These are phyloP conservation scores for Aspergillus sp. DNA, from an alignment of 2,329 filamentous ascomycete genomes.

Conservation along the genomic window DNA sequence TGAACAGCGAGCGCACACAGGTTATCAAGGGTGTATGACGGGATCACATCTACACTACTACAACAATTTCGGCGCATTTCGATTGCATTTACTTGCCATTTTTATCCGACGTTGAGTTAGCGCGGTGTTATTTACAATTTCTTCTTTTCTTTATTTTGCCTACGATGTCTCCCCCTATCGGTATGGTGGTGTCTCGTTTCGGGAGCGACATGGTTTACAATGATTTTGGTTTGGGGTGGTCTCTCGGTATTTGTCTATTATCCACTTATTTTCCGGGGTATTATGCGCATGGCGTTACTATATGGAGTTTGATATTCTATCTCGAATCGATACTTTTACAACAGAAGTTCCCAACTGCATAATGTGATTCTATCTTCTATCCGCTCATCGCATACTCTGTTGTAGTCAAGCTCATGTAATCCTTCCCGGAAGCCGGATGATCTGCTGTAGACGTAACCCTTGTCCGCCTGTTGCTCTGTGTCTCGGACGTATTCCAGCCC, in stretches of 20 bases:
- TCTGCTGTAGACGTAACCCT: background rate
- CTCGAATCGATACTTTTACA: background rate
- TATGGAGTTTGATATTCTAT: background rate
- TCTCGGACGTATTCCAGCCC: background rate
- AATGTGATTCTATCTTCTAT: background rate
- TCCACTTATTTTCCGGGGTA: background rate
- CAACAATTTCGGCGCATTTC: background rate
- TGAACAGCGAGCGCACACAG: slow-evolving; percentile 87
- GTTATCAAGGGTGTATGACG: slow-evolving; percentile 81
- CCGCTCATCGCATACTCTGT: background rate
- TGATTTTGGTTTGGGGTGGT: slow-evolving; percentile 3
- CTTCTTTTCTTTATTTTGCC: background rate
- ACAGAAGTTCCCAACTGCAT: background rate
- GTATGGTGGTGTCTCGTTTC: slow-evolving; percentile 3
- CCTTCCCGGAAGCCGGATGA: background rate
- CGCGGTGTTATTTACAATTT: slow-evolving; percentile 20
- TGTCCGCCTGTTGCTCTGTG: background rate
- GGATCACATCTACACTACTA: no score
- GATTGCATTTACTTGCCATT: slow-evolving; percentile 9
- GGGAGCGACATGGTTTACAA: no score
- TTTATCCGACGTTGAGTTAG: slow-evolving; percentile 22
- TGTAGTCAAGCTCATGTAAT: background rate
- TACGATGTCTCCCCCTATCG: background rate
- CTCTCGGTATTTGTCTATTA: slow-evolving; percentile 5
- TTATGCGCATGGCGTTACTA: slow-evolving; percentile 7